Evolutionary conservation across 345 rosid genomes (phyloP).

Genomic region (Eucalyptus brandiana): DNA sequence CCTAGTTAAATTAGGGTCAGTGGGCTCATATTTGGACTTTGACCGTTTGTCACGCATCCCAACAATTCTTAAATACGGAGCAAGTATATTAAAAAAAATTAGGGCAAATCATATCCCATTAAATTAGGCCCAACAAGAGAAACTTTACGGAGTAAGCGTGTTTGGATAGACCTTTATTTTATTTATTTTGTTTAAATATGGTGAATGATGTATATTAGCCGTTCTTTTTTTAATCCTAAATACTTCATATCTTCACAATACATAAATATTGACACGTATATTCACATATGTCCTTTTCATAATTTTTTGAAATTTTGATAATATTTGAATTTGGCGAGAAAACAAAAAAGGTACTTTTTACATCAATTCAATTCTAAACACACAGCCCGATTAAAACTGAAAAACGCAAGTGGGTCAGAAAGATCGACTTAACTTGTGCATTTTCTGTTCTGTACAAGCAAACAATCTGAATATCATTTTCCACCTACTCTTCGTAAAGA

Average conservation of each 20-base stretch:
- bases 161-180: not conserved
- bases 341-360: not conserved
- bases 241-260: not conserved
- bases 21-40: not conserved
- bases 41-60: not conserved
- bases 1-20: not conserved
- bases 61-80: not conserved
- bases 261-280: not conserved
- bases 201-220: not conserved
- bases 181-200: not conserved
- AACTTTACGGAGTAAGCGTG: not conserved
- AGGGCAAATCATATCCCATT: not conserved
- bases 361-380: not conserved
- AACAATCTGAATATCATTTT: not conserved
- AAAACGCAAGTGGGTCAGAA: not conserved
- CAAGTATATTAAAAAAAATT: not conserved
- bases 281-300: not conserved
- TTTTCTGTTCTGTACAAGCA: not conserved
- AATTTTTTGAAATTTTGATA: not conserved
- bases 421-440: not conserved
- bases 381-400: not conserved
- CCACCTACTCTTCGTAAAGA: not conserved
- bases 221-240: not conserved
- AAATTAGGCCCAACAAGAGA: not conserved
- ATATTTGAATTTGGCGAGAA: not conserved